Base-by-base conservation (phyloP, 495 filamentous ascomycete species). In the Paragyromitra xinjiangensis region DNA sequence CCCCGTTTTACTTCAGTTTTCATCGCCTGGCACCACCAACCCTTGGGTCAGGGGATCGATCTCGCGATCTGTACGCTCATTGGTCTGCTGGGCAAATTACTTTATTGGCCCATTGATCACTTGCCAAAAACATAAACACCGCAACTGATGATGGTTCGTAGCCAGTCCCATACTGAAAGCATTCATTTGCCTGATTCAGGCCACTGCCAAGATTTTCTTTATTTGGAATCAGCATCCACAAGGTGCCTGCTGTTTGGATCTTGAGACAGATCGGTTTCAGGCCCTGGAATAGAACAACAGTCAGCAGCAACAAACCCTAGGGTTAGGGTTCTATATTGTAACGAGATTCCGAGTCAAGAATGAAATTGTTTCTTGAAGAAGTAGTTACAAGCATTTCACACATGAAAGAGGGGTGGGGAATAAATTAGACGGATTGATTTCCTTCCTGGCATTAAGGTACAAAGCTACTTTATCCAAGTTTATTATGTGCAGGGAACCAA, bases 241-340 rank as follows among this genome's bases (percentile, higher is more conserved):
- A 26, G 69, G 37, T 67, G 64, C 45, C 19, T 14, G 39, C 59
- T 34, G 29, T 42, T 64, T 42, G 22, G 61, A 70, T 75, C 58
- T 64, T 50, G 48, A 68, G 65, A 65, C 70, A 66, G 50, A 70
- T 64, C 26, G 11, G 74, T 77, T 77, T 77, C 74, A 72, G 56
- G 29, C 59, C 73, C 65, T 50, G 44, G 59, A 48, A 63, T 71
- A 42, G 59, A 42, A 42, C 11, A 22, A 44, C 61, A 65, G 59
- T 64, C 56, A 71, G 66, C 56, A 71, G 66, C 39, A 63, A 45
- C 29, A n/a, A 66, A 40, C 42, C 19, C 48, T 65, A 73, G 59
- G 62, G 22, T 55, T 42, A 73, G 59, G 61, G 48, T 53, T 45
- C 16, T 56, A 6, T 59, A 44, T 64, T 7, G 56, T 12, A 24